Evolutionary conservation across 164 flowering plant species (phyloP), one percentile per base, ranked within the genome.

Genomic region (Euptelea pleiosperma): DNA sequence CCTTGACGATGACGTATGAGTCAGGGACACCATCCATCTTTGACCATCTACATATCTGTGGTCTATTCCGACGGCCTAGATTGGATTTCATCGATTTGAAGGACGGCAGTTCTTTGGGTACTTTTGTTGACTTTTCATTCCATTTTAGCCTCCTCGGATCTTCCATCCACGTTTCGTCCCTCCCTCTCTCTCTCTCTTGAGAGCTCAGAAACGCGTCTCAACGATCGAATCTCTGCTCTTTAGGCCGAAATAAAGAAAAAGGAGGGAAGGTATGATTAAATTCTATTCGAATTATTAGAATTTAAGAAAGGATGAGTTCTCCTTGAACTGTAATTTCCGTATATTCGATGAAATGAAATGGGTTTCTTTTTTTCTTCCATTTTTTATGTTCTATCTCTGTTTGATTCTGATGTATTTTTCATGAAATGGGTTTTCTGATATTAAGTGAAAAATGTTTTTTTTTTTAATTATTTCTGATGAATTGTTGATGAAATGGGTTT

Each of bases 1-100:
- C 52, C 18, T 48, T 28, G 52, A 48, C 52, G 52, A 48, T 28
- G 52, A 48, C 52, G 52, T 48, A 48, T 48, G 28, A 48, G 28
- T 25, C 6, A 4, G 5, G 15, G 2, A 47, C 11, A 14, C 31
- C 31, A 26, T 4, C 18, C 52, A 48, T 48, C 52, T 48, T 48
- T 48, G 34, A 48, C 52, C 34, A 48, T 28, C 52, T 1, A 48
- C 25, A 48, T 3, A 30, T 18, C 28, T 33, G 28, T 25, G 31
- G 14, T 28, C 2, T 28, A 2, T 25, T 48, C 52, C n/a, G 14
- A 48, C 52, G 52, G 52, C 9, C 12, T 3, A 25, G 16, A 48
- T 28, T 48, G 0, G 19, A 14, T 28, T 28, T 4, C 4, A 21
- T 33, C 28, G 52, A 48, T 47, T 25, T 8, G 52, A 47, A 48